These are phyloP conservation scores for Halophytophthora batemanensis DNA, from an alignment of 352 stramenopile species.

Conservation along the genomic window DNA sequence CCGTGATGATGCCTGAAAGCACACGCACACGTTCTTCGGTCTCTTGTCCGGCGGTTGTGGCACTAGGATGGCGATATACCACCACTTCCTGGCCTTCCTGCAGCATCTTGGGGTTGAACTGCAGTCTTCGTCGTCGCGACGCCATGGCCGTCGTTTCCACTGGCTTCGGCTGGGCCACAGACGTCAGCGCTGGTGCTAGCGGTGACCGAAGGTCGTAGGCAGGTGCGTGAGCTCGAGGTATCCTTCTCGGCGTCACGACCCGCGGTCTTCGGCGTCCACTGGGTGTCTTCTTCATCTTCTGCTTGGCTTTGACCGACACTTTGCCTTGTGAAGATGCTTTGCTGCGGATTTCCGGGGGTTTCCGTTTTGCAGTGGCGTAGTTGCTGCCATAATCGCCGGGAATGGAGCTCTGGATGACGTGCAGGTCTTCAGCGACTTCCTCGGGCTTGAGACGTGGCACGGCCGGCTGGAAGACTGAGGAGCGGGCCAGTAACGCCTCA, in stretches of 20 bases:
- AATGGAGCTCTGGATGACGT: conserved; percentile 30
- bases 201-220: too few species aligned
- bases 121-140: conserved; percentile 21
- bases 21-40: conserved; percentile 13
- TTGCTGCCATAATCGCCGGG: background rate
- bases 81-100: conserved; percentile 57
- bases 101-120: conserved; percentile 46
- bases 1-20: conserved; percentile 46
- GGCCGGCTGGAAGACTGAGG: conserved; percentile 48
- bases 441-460: conserved; percentile 27
- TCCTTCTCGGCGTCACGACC: conserved; percentile 19
- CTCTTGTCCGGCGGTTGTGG: conserved; percentile 1
- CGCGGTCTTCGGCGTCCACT: conserved; percentile 6
- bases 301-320: conserved; percentile 17
- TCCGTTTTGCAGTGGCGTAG: background rate
- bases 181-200: too few species aligned
- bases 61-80: conserved; percentile 27
- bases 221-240: conserved; percentile 12
- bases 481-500: conserved; percentile 41
- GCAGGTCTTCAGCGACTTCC: conserved; percentile 38
- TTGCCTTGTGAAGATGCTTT: conserved; percentile 3
- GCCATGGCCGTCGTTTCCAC: conserved; percentile 2
- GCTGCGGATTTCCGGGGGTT: conserved; percentile 12
- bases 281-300: conserved; percentile 13
- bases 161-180: conserved; percentile 3